A percentile compares a stretch with the other conserved stretches of the same genome.
Conservation (phyloP, 2,329 filamentous ascomycete species). For the Graphilbum fragrans region DNA sequence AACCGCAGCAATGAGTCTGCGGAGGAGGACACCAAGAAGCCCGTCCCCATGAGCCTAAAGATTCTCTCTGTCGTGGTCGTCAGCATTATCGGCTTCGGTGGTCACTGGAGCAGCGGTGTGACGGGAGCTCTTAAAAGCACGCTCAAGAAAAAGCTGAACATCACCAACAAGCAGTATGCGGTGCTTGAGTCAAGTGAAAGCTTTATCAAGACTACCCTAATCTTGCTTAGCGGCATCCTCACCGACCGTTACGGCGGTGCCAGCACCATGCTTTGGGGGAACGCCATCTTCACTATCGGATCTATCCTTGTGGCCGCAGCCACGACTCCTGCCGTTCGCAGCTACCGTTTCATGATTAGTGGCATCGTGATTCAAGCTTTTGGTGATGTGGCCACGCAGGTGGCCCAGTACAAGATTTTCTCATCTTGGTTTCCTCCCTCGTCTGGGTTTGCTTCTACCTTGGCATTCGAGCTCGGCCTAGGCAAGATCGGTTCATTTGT, state of each 20-base stretch:
- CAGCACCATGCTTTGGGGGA: slow-evolving; percentile 46
- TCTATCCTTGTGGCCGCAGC: slow-evolving; percentile 47
- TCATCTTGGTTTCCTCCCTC: slow-evolving; percentile 52
- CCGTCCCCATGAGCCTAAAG: slow-evolving; percentile 5
- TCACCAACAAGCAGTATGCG: slow-evolving; percentile 47
- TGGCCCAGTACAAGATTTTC: slow-evolving; percentile 54
- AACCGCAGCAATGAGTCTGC: too few species aligned
- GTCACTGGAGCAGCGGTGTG: slow-evolving; percentile 9
- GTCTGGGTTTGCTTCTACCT: slow-evolving; percentile 48
- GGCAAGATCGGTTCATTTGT: slow-evolving; percentile 50
- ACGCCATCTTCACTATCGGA: slow-evolving; percentile 44
- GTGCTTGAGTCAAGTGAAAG: slow-evolving; percentile 48
- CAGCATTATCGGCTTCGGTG: slow-evolving; percentile 8
- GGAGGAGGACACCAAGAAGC: too few species aligned
- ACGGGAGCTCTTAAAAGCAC: slow-evolving; percentile 10
- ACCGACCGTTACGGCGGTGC: slow-evolving; percentile 34
- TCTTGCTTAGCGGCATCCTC: slow-evolving; percentile 41
- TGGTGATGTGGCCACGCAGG: slow-evolving; percentile 51
- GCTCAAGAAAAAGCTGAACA: slow-evolving; percentile 29
- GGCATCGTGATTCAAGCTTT: slow-evolving; percentile 42
- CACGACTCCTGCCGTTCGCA: slow-evolving; percentile 37
- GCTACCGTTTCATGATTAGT: slow-evolving; percentile 47
- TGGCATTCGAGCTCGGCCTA: slow-evolving; percentile 47
- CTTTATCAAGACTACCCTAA: slow-evolving; percentile 47
- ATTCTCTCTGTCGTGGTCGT: slow-evolving; percentile 8